Conservation (phyloP, 2,329 filamentous ascomycete genomes). For the Hirsutella thompsonii region DNA sequence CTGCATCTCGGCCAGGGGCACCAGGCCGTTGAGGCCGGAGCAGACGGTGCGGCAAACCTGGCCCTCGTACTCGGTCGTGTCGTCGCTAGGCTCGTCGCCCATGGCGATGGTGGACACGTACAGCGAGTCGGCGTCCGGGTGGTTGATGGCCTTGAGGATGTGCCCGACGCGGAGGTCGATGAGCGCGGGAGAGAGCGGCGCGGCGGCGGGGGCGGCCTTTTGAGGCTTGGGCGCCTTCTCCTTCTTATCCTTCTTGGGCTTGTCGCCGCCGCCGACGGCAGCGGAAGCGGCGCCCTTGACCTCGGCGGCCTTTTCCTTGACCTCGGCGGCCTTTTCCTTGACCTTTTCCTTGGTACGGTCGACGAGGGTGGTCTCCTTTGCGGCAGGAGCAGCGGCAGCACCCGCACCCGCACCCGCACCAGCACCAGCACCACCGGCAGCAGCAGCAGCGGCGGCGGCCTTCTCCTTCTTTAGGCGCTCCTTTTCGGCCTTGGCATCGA, state of each 20-base stretch:
- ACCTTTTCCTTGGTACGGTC: constrained; percentile 46
- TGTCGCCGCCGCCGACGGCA: constrained; percentile 20
- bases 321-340: constrained; percentile 31
- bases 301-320: constrained; percentile 17
- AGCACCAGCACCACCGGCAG: constrained; percentile 43
- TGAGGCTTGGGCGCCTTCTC: constrained; percentile 70
- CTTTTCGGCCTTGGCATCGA: constrained; percentile 90
- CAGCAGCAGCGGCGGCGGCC: constrained; percentile 51
- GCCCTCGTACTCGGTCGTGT: constrained; percentile 84
- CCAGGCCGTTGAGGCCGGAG: constrained; percentile 85
- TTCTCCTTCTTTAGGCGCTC: constrained; percentile 96
- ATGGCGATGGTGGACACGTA: constrained; percentile 93
- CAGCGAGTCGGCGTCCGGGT: constrained; percentile 92
- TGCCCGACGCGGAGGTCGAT: constrained; percentile 96
- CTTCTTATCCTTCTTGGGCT: constrained; percentile 77
- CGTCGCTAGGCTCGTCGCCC: constrained; percentile 77
- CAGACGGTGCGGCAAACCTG: constrained; percentile 91
- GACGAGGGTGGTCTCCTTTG: constrained; percentile 31
- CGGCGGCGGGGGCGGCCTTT: constrained; percentile 53
- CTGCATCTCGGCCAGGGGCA: constrained; percentile 95
- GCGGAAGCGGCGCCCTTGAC: constrained; percentile 14
- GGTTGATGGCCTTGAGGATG: constrained; percentile 89
- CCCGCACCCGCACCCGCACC: too few species aligned
- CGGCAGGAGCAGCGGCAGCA: constrained; percentile 42
- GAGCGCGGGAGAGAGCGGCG: constrained; percentile 67